A percentile compares a stretch with the other conserved stretches of the same genome.
phyloP scores from a whole-genome alignment of 768 basidiomycete genomes.

The Strobilomyces dryophilus region DNA sequence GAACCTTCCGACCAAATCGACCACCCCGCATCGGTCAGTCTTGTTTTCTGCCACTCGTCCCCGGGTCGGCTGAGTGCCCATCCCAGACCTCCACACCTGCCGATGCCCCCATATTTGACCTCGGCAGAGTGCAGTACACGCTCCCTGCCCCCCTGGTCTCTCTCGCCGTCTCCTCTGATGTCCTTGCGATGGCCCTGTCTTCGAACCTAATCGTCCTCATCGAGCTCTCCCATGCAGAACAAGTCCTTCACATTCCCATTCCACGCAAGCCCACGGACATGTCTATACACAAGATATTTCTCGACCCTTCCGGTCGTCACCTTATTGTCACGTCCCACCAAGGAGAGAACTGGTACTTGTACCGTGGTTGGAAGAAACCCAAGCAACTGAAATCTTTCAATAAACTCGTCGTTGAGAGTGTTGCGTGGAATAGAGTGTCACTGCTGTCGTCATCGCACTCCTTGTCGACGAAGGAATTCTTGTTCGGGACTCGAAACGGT shows the following conservation, averaged over 20 bases:
- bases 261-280: conserved; percentile 73
- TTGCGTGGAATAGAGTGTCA: conserved; percentile 84
- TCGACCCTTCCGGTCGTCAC: conserved; percentile 92
- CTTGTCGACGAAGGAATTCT: conserved; percentile 76
- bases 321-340: conserved; percentile 80
- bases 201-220: conserved; percentile 82
- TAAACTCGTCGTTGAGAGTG: conserved; percentile 80
- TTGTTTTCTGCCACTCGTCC: background rate
- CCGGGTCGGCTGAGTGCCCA: conserved; percentile 28
- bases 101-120: conserved; percentile 66
- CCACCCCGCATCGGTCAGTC: conserved; percentile 25
- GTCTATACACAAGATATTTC: conserved; percentile 77
- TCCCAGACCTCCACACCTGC: conserved; percentile 30
- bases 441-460: conserved; percentile 60
- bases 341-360: conserved; percentile 94
- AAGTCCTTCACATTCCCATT: conserved; percentile 77
- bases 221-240: conserved; percentile 83
- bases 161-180: conserved; percentile 81
- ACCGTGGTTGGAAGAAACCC: conserved; percentile 76
- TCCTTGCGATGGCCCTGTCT: conserved; percentile 78
- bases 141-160: conserved; percentile 81
- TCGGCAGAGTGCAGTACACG: conserved; percentile 85
- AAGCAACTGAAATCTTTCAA: conserved; percentile 71
- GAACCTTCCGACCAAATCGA: conserved; percentile 65
- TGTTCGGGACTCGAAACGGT: conserved; percentile 84